Percentiles rank a stretch among this genome's conserved stretches.
These are phyloP conservation scores for Magnusiomyces fungicola DNA, from an alignment of 1,139 yeast species.

Conservation along the genomic window DNA sequence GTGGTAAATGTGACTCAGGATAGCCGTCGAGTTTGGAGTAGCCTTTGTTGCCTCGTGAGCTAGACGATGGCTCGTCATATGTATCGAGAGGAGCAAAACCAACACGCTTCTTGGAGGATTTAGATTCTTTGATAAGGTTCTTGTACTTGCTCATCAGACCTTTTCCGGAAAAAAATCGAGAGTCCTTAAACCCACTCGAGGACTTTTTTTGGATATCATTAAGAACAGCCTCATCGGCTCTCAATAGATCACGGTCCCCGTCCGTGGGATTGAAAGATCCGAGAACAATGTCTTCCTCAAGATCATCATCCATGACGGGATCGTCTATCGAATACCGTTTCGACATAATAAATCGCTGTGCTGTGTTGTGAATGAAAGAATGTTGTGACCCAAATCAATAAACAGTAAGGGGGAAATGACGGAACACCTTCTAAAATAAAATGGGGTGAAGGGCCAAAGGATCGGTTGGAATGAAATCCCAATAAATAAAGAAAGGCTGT, in stretches of 20 bases:
- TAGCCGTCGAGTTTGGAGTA: background rate
- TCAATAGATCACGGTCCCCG: slow-evolving; percentile 24
- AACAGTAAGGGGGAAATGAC: background rate
- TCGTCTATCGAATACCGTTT: slow-evolving; percentile 25
- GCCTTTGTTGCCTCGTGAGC: background rate
- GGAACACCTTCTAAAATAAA: background rate
- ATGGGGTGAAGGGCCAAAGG: no score
- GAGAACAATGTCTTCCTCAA: slow-evolving; percentile 25
- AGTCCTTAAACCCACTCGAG: background rate
- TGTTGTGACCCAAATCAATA: background rate
- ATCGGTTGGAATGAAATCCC: no score
- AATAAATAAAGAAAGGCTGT: no score
- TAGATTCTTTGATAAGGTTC: slow-evolving; percentile 8
- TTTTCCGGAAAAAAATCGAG: slow-evolving; percentile 8
- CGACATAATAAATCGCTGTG: slow-evolving; percentile 16
- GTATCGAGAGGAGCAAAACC: slow-evolving; percentile 11
- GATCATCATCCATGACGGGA: slow-evolving; percentile 23
- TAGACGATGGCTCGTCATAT: background rate
- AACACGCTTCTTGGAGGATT: slow-evolving; percentile 11
- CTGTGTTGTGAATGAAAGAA: background rate
- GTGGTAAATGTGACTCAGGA: background rate
- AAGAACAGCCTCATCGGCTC: slow-evolving; percentile 27
- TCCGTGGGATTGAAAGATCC: slow-evolving; percentile 22
- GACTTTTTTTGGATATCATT: slow-evolving; percentile 19
- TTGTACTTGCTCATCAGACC: slow-evolving; percentile 9